Evolutionary conservation across 2,329 filamentous ascomycete genomes (phyloP), one percentile per base, ranked within the genome.

Genomic region (Corynespora cassiicola): DNA sequence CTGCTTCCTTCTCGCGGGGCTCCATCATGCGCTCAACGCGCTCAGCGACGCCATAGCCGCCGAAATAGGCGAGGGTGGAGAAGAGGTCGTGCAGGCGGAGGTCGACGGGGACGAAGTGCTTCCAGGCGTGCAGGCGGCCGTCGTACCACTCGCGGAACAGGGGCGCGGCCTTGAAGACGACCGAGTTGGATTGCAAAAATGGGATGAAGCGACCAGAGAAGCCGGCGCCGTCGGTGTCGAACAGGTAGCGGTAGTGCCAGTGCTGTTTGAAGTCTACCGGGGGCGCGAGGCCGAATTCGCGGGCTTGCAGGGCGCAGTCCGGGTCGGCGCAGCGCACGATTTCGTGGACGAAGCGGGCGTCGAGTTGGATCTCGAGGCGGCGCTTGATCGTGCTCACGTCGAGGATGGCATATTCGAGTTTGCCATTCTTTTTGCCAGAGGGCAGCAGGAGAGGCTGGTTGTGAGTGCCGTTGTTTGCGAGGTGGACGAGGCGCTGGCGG

Each of bases 101-200:
- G 60, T 94, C 88, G 11, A 91, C 69, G 7, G 89, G 89, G 2
- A 92, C 84, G 54, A 90, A 94, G 62, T 95, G 88, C 28, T 85
- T 72, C 88, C 88, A 95, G 0, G 88, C 81, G 41, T 77, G 79
- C 11, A 94, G 68, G 5, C 89, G 80, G 32, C 85, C 82, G 42
- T 88, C 86, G 66, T 85, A 88, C 89, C 89, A 95, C 58, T 89
- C 83, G 16, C 82, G 79, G 66, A 91, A 92, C 6, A 92, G 74
- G n/a, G n/a, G n/a, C 0, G 83, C 83, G 2, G 82, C 80, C 49
- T 89, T 77, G 59, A 94, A 81, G 0, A 87, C 87, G 5, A 90
- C 75, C 31, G 79, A 84, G 46, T 73, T 73, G 11, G 86, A 88
- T 30, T 79, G 78, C 5, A 94, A 64, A 41, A 85, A 84, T 0